Base-by-base conservation (phyloP, 768 basidiomycete genomes). In the Naganishia randhawae region DNA sequence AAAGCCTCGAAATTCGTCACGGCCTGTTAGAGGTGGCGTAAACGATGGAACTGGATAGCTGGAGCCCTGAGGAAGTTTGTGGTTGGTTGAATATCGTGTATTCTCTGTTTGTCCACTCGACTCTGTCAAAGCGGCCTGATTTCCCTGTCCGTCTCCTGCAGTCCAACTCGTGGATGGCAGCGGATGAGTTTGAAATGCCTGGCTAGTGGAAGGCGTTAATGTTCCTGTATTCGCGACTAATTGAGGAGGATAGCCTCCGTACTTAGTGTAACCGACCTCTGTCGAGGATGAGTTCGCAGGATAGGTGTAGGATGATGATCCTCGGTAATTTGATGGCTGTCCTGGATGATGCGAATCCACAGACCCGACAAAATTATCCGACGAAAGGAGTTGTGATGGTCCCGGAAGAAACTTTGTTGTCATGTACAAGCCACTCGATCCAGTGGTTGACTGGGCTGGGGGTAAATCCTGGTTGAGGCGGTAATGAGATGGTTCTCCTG, bases 401-500 rank as follows among this genome's bases (percentile, higher is more conserved):
- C 57, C 57, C 22, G 57, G 57, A n/a, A 61, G 57, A 29, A 42
- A 61, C 33, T 61, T 61, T 35, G 25, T 61, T 29, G 57, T 6
- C 57, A 61, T 61, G 37, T 61, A 61, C 29, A 29, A 22, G 29
- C 22, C 57, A 19, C 37, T 61, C 1, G 57, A 61, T 25, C 17
- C 22, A 22, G 57, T 41, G 19, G 57, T 29, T 3, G 37, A 29
- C 14, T 39, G 16, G 7, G 39, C 57, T 22, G 33, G n/a, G 50
- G 41, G 41, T 27, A 33, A 11, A 19, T 19, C 27, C 14, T 22
- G 37, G 33, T 29, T 42, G 14, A 41, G 25, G 37, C 32, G 19
- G 6, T 39, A 35, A 48, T 50, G 55, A 25, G 55, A 61, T 35
- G 37, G 14, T 32, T 67, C 66, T n/a, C 87, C 77, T 39, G 14